Evolutionary conservation across 2,329 filamentous ascomycete species (phyloP), one percentile per base, ranked within the genome.

Genomic region (Triangularia verruculosa): DNA sequence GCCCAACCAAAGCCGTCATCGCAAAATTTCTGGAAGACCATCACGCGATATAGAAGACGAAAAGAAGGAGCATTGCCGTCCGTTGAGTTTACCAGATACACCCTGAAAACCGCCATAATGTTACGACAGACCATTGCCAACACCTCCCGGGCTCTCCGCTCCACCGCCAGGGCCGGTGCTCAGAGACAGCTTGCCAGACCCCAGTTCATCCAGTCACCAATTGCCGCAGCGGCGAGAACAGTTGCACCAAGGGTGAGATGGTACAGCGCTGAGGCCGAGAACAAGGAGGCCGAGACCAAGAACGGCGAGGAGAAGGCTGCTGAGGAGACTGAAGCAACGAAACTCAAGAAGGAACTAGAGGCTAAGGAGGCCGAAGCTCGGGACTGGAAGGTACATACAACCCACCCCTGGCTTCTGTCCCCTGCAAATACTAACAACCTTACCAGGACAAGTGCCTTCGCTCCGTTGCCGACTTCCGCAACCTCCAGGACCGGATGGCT

Each of bases 391-490:
- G 94, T 97, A 71, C 55, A 82, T 75, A 24, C 27, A 22, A 47
- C 39, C 39, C n/a, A 47, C 39, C 39, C 39, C 39, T 32, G 34
- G 51, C 57, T 58, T 25, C 57, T 57, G 55, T 55, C 47, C 30
- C 25, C 24, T 25, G 51, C 22, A 47, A 20, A 47, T 47, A 53
- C 68, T 69, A 28, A 68, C 43, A 39, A n/a, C 25, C 20, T n/a
- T 24, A 34, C 61, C 64, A 98, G 95, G 95, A 98, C 80, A 95
- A 93, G 82, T 96, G 93, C 79, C 86, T 97, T 68, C 94, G 95
- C 76, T 90, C 91, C 61, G 88, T 98, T 68, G 95, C 95, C 79
- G 95, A 99, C 73, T 98, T 96, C 86, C 92, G 92, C 76, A 99
- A 98, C 81, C 90, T 99, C 59, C 94, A 98, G 82, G 92, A 97